phyloP scores from a whole-genome alignment of 2,329 filamentous ascomycete species.

The Sporothrix schenckii region DNA sequence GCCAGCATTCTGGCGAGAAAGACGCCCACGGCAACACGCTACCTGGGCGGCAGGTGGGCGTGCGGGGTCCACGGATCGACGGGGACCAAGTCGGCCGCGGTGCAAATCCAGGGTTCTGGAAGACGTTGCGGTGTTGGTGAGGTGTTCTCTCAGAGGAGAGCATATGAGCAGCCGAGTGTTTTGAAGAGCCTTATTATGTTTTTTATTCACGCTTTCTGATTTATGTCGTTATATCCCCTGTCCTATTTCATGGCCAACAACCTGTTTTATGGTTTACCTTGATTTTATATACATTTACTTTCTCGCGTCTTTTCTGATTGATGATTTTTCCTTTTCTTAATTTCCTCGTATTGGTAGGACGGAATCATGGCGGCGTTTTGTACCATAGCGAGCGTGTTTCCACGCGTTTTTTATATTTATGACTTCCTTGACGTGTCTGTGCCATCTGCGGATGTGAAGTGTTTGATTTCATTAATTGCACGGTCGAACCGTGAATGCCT shows the following conservation, averaged over 20 bases:
- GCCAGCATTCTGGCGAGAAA: constrained; percentile 28
- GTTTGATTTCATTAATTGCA: not conserved
- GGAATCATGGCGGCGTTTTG: not conserved
- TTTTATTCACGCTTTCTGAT: constrained; percentile 11
- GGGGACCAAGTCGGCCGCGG: constrained; percentile 50
- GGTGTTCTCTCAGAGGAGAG: not conserved
- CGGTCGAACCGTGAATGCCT: not conserved
- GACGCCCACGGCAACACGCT: constrained; percentile 14
- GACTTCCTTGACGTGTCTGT: not conserved
- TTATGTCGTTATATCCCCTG: constrained; percentile 23
- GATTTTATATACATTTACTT: constrained; percentile 1
- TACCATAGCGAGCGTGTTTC: not conserved
- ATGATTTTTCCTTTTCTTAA: not conserved
- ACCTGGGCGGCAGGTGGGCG: constrained; percentile 46
- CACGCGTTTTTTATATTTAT: not conserved
- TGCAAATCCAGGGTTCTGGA: constrained; percentile 56
- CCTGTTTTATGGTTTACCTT: not conserved
- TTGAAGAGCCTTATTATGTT: not conserved
- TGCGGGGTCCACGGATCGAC: constrained; percentile 50
- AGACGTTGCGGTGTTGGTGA: constrained; percentile 60
- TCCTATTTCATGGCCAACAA: not conserved
- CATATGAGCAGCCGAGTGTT: not conserved
- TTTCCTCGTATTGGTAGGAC: not conserved
- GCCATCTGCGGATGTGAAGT: not conserved
- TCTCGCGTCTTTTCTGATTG: not conserved